Percentiles rank a stretch among this genome's conserved stretches.
Conservation (phyloP, 1,284 basidiomycete genomes). For the Leucoagaricus sp. region DNA sequence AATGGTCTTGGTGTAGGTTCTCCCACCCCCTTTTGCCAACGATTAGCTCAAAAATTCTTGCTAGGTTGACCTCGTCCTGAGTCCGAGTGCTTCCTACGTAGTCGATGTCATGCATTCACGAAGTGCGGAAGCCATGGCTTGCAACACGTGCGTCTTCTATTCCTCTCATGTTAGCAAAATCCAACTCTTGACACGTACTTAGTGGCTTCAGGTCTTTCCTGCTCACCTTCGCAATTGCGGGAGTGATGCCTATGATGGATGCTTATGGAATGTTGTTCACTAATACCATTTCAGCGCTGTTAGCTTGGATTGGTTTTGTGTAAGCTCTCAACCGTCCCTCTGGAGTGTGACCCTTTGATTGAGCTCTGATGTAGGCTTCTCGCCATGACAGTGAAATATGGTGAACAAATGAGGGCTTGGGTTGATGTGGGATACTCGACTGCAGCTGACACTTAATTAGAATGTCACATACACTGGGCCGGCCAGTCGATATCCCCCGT, state of each 20-base stretch:
- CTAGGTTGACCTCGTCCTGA: slow-evolving; percentile 34
- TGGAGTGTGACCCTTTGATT: not conserved
- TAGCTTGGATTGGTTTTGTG: slow-evolving; percentile 32
- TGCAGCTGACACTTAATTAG: slow-evolving; percentile 27
- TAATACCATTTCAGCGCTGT: slow-evolving; percentile 28
- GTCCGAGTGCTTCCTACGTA: slow-evolving; percentile 35
- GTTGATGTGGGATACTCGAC: slow-evolving; percentile 38
- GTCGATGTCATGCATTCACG: slow-evolving; percentile 40
- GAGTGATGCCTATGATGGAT: slow-evolving; percentile 36
- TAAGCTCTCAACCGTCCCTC: slow-evolving; percentile 15
- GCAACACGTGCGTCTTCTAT: slow-evolving; percentile 29
- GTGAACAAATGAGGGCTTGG: slow-evolving; percentile 34
- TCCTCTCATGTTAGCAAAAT: not conserved
- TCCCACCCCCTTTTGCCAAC: not conserved
- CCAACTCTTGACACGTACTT: not conserved
- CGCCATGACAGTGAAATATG: slow-evolving; percentile 38
- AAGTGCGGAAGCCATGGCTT: slow-evolving; percentile 39
- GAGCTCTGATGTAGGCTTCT: slow-evolving; percentile 28
- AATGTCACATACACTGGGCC: not conserved
- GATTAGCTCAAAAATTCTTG: not conserved
- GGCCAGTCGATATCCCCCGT: too few relatives aligned
- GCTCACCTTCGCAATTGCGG: slow-evolving; percentile 33
- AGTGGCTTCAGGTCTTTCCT: slow-evolving; percentile 34
- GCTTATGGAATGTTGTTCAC: slow-evolving; percentile 32
- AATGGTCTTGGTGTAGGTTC: slow-evolving; percentile 44